phyloP scores from a whole-genome alignment of 441 rosid species.

The Pelargonium australe region DNA sequence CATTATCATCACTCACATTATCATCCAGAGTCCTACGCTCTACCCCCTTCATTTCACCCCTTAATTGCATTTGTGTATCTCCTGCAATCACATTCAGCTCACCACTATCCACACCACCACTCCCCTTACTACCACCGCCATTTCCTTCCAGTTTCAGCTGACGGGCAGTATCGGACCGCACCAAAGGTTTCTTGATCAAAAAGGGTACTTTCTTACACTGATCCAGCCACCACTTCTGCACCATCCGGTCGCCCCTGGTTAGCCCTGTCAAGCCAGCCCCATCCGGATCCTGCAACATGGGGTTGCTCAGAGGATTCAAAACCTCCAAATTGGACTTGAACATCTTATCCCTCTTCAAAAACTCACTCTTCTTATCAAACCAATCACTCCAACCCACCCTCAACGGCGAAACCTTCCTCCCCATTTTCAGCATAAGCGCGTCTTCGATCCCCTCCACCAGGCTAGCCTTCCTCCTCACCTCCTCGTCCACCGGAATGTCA shows the following conservation, averaged over 20 bases:
- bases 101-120: conserved; percentile 15
- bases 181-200: conserved; percentile 47
- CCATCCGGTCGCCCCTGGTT: conserved; percentile 63
- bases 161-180: conserved; percentile 28
- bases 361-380: conserved; percentile 90
- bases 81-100: conserved; percentile 14
- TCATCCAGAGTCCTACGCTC: conserved; percentile 56
- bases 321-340: conserved; percentile 70
- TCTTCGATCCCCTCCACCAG: conserved; percentile 65
- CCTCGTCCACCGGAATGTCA: conserved; percentile 69
- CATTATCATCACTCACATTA: conserved; percentile 21
- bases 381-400: conserved; percentile 93
- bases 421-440: conserved; percentile 56
- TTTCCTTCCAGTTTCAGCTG: conserved; percentile 17
- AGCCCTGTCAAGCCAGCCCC: conserved; percentile 62
- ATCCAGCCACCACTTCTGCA: conserved; percentile 61
- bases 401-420: conserved; percentile 52
- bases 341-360: conserved; percentile 80
- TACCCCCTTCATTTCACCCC: conserved; percentile 36
- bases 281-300: conserved; percentile 88
- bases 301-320: conserved; percentile 74
- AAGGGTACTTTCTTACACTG: conserved; percentile 59
- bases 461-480: conserved; percentile 54
- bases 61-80: not conserved
- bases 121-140: conserved; percentile 5